phyloP scores from a whole-genome alignment of 768 basidiomycete genomes.

The Lentinus brumalis region DNA sequence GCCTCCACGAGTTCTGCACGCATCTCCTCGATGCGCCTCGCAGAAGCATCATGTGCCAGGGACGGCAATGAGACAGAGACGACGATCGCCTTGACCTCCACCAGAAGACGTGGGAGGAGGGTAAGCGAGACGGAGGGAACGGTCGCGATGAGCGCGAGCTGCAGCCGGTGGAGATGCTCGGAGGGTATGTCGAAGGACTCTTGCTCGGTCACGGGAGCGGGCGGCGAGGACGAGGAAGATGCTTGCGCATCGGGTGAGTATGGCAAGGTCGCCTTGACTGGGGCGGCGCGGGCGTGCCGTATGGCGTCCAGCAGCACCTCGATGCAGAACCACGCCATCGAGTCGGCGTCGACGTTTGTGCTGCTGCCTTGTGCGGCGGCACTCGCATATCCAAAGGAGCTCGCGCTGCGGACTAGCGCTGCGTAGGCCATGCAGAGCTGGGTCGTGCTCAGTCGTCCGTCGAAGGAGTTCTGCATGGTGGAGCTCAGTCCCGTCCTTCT shows the following conservation, averaged over 20 bases:
- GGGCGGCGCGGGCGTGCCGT: constrained; percentile 14
- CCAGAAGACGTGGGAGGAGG: constrained; percentile 58
- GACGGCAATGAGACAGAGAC: not conserved
- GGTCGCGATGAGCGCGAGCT: constrained; percentile 63
- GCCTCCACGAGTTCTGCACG: constrained; percentile 54
- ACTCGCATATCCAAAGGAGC: constrained; percentile 36
- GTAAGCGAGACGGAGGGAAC: constrained; percentile 61
- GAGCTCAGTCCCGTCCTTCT: not conserved
- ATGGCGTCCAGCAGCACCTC: constrained; percentile 55
- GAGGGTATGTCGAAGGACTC: constrained; percentile 1
- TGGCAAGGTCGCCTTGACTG: constrained; percentile 4
- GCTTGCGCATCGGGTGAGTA: constrained; percentile 19
- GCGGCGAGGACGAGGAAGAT: not conserved
- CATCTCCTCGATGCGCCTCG: constrained; percentile 1
- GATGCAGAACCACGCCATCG: constrained; percentile 73
- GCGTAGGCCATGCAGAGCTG: constrained; percentile 78
- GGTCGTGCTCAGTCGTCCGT: constrained; percentile 57
- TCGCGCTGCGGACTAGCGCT: constrained; percentile 67
- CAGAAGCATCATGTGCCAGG: not conserved
- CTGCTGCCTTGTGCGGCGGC: constrained; percentile 7
- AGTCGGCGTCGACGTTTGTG: constrained; percentile 25
- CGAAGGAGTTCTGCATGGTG: constrained; percentile 55
- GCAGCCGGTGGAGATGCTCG: constrained; percentile 53
- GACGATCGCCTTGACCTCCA: constrained; percentile 38
- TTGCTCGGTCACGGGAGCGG: not conserved